Base-by-base conservation (phyloP, 177 flowering plant species). In the Vitis hybrid region DNA sequence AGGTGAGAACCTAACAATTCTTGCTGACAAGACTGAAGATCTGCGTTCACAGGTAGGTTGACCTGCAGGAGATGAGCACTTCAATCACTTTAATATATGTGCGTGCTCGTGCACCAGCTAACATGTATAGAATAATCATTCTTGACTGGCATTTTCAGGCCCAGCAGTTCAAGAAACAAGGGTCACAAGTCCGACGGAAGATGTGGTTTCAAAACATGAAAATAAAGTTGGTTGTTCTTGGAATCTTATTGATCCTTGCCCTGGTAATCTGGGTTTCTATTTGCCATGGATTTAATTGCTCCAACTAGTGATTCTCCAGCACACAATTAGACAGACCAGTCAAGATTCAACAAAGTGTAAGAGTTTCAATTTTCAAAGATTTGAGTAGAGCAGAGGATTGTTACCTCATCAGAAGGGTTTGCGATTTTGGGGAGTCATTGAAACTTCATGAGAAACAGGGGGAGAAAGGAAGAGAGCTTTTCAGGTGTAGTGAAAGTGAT, bases 161-260 rank as follows among this genome's bases (percentile, higher is more conserved):
- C 18, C 91, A 91, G 72, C 75, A 75, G 13, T 95, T 82, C 79
- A 85, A 78, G 77, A 79, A 77, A 69, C 77, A 79, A 65, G 97
- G 95, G 24, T 84, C 90, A n/a, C 82, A 92, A 78, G 63, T 95
- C 11, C 80, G 94, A 38, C 74, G 94, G 71, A 92, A 95, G 72
- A 84, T 95, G 95, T 95, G 98, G 98, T 88, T 79, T 64, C 90
- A 92, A 68, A 92, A 92, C 80, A 90, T 92, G 97, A 95, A 95
- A 80, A 89, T 90, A 70, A 95, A 95, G 78, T 61, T 95, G 73
- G 88, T 92, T 56, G 91, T 95, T 71, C 77, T 92, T 19, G 97
- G 91, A n/a, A 80, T 95, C 70, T 76, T 95, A 49, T 68, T 92
- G 70, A 70, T 91, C 78, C 82, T 95, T 52, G 87, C 87, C 24